Base-by-base conservation (phyloP, 345 rosid species). In the Sisymbrium altissimum region DNA sequence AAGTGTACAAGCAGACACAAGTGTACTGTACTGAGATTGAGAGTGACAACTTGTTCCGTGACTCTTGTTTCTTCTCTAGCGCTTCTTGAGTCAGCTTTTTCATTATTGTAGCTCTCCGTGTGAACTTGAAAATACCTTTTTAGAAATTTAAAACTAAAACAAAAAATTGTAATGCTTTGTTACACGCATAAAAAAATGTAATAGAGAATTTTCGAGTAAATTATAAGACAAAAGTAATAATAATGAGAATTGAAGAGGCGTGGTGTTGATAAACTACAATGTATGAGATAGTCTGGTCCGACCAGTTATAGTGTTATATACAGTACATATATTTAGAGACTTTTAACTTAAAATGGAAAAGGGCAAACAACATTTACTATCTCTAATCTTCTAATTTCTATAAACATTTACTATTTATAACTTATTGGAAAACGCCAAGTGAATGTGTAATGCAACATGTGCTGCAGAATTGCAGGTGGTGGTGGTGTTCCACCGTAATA, bases 61-160 rank as follows among this genome's bases (percentile, higher is more conserved):
- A 67, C 74, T 75, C 74, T 75, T 78, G 78, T 78, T 70, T 76
- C 75, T 76, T 70, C 60, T 67, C 40, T 61, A 67, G 72, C 50
- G 71, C 45, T 68, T 78, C 72, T 66, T 45, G 68, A 45, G 71
- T 77, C 79, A 61, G 68, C 76, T 77, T 71, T 77, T 77, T 43
- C 71, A 65, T 77, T 71, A 71, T 71, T 57, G 69, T 49, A 65
- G 77, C 58, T 66, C 55, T 75, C 58, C 0, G 66, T 68, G 77
- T 66, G 72, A 74, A 50, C 56, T 8, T 54, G 15, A 33, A 33
- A 55, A 56, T 12, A 41, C 11, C 60, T 48, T 35, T 64, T 69
- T 38, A 2, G 23, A 46, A 59, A 43, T 15, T 68, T 5, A 12
- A 46, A 53, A 14, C 2, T 13, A 38, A 15, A 38, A 60, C 50